Evolutionary conservation across 257 asterid species (phyloP), one percentile per base, ranked within the genome.

Genomic region (Primulina eburnea): DNA sequence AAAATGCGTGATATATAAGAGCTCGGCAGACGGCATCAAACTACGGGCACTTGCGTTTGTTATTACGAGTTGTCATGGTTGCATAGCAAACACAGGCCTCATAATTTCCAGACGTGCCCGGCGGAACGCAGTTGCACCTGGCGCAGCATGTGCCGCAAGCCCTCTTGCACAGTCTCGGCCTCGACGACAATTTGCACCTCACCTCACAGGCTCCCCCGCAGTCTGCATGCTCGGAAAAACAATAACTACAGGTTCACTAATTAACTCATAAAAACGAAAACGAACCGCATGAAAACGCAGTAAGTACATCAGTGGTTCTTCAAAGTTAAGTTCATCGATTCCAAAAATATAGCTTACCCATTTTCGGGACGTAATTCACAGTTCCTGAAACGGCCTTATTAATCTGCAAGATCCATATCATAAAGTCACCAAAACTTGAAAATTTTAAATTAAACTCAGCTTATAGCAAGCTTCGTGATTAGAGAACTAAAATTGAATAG

Each of bases 91-190:
- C 56, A 21, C 84, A 80, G 4, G 68, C 55, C 18, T 73, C 78
- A 18, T 76, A 73, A 47, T 80, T 73, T 5, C 84, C 84, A 53
- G 32, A 73, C 20, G 84, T 73, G 0, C 84, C 81, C 0, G 81
- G 78, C n/a, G 84, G 84, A 4, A 80, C 84, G 55, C 84, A 76
- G 7, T 70, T 37, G 78, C 84, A 76, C 35, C n/a, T 55, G 20
- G 2, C 20, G 60, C 84, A 80, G 70, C 84, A 80, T 20, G 70
- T 76, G 33, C 84, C 81, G 57, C 84, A 80, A 20, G 84, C 73
- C 73, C 81, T 80, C 58, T 80, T 80, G 84, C 84, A 80, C 8
- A 50, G 56, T 5, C 20, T 50, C 5, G 20, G 56, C 56, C 56
- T 14, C 20, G 56, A 50, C 8, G 56, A 50, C 20, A 50, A 50